Evolutionary conservation across 345 rosid genomes (phyloP).

Genomic region (Salix purpurea): DNA sequence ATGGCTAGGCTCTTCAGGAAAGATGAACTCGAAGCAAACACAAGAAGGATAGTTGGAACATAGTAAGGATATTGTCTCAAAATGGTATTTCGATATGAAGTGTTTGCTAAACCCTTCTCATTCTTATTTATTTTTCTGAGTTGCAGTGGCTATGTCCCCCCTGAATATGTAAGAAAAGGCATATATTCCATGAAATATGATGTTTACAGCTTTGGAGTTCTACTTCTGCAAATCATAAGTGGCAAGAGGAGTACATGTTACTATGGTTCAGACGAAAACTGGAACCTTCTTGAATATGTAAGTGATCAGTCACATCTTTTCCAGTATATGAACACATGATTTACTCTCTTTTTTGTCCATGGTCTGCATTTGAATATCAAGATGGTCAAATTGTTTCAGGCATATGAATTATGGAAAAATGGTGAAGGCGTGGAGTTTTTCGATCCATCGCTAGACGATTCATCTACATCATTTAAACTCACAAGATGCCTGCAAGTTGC

Average conservation of each 20-base stretch:
- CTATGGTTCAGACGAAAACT: constrained; percentile 20
- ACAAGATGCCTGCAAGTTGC: constrained; percentile 19
- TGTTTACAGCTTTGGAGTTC: constrained; percentile 49
- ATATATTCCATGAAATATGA: constrained; percentile 46
- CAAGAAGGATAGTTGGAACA: constrained; percentile 36
- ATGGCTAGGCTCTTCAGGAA: constrained; percentile 38
- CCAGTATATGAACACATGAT: not conserved
- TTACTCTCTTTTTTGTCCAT: not conserved
- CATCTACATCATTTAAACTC: constrained; percentile 2
- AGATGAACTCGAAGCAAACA: constrained; percentile 33
- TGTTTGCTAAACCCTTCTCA: not conserved
- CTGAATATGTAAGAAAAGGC: constrained; percentile 46
- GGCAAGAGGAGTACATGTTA: constrained; percentile 30
- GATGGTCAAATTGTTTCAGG: not conserved
- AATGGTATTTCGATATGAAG: no score
- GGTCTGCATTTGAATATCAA: not conserved
- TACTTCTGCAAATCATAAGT: constrained; percentile 46
- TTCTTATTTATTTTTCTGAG: no score
- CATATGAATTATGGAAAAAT: constrained; percentile 20
- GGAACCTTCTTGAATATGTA: constrained; percentile 11
- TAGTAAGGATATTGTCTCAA: constrained; percentile 23
- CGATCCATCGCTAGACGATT: constrained; percentile 16
- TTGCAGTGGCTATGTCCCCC: constrained; percentile 47
- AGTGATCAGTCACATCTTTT: not conserved
- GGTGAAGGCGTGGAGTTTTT: constrained; percentile 11